Conservation (phyloP, 192 early-diverging fungal genomes). For the Funneliformis geosporum region DNA sequence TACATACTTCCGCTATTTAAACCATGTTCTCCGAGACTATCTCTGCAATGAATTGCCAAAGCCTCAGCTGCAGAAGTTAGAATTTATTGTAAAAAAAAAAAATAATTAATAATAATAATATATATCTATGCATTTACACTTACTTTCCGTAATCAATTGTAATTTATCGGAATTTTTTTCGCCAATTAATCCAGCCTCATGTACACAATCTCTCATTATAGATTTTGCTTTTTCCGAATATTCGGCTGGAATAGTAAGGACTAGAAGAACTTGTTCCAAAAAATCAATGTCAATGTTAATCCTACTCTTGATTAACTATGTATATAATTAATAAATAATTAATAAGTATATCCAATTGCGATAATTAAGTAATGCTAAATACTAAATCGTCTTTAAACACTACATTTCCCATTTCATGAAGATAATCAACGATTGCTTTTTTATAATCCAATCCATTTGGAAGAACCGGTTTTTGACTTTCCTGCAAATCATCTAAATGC, state of each 20-base stretch:
- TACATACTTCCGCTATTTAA: constrained; percentile 14
- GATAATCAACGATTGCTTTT: constrained; percentile 1
- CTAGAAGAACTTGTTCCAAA: neutral
- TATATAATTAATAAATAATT: neutral
- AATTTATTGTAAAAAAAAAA: neutral
- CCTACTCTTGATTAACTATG: neutral
- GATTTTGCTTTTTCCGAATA: constrained; percentile 8
- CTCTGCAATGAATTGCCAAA: neutral
- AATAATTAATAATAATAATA: neutral
- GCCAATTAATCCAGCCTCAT: constrained; percentile 51
- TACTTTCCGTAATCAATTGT: constrained; percentile 3
- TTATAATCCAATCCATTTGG: neutral
- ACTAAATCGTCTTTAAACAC: neutral
- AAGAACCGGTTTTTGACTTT: constrained; percentile 10
- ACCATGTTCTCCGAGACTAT: neutral
- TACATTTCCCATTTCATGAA: neutral
- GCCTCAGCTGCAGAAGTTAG: constrained; percentile 1
- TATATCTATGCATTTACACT: neutral
- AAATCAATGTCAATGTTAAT: neutral
- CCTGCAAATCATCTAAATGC: constrained; percentile 5
- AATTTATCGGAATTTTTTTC: neutral
- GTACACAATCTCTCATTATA: constrained; percentile 39
- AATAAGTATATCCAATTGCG: neutral
- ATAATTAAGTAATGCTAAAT: neutral
- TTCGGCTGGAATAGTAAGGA: neutral